Evolutionary conservation across 169 alveolate genomes (phyloP), one percentile per base, ranked within the genome.

Genomic region (Plasmodium ovale): DNA sequence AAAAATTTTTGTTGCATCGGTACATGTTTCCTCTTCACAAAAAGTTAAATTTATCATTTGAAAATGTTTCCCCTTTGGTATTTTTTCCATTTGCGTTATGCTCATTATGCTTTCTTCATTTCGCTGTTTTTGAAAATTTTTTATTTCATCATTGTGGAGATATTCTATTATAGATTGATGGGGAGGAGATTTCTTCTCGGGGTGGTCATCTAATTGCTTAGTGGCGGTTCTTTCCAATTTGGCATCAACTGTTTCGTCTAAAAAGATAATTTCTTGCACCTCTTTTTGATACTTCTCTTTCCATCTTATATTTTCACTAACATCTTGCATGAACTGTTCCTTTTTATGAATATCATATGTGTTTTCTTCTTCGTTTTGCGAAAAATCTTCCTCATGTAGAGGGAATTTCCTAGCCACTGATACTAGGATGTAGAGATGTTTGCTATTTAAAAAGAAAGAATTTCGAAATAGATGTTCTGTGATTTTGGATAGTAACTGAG

Each of bases 391-490:
- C 14, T 59, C n/a, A 21, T 21, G 47, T 7, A 35, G 35, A 27
- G 49, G 44, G 44, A 79, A 29, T 21, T 79, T 42, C 42, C 59
- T 59, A 1, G 54, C 33, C 37, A 65, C 65, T 42, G 49, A 65
- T 19, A 79, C 56, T 79, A 79, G 37, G 25, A 79, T 58, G 59
- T 65, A 64, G 4, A 79, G 21, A 42, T 79, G 89, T 29, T 65
- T 79, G 19, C 71, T 64, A 79, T 79, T 79, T 69, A 79, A 79
- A 31, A 79, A 79, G 3, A 69, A 65, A 42, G 89, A 79, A 51
- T 79, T 37, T 21, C 42, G 49, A 51, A 79, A 79, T 42, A 79
- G 14, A 29, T 47, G 56, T 19, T 79, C 84, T 16, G 60, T 65
- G n/a, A 79, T 65, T n/a, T 51, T 49, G 16, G 9, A 27, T 33